phyloP scores from a whole-genome alignment of 139 green algal genomes.

The Marvania coccoides region DNA sequence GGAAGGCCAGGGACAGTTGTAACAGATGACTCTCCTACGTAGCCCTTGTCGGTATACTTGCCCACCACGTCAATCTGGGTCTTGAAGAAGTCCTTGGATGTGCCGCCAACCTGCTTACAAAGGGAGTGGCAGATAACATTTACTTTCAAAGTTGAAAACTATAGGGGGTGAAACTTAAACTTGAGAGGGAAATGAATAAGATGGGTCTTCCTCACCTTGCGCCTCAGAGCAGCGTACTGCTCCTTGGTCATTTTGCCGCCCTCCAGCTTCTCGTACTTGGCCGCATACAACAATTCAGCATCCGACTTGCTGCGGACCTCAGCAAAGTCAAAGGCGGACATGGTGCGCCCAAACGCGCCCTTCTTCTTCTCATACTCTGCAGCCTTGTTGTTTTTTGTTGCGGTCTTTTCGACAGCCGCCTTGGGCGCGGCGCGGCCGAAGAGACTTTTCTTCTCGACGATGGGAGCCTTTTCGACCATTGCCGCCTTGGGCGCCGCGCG shows the following conservation, averaged over 20 bases:
- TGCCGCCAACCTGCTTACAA: neutral
- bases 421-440: neutral
- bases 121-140: neutral
- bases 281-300: constrained; percentile 61
- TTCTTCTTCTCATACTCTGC: neutral
- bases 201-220: constrained; percentile 34
- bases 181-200: neutral
- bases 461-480: too few species aligned
- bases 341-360: neutral
- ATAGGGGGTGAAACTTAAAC: too few species aligned
- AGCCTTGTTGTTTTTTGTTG: constrained; percentile 16
- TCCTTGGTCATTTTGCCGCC: constrained; percentile 47
- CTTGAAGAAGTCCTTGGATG: constrained; percentile 56
- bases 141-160: too few species aligned
- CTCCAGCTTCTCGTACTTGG: constrained; percentile 46
- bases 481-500: neutral
- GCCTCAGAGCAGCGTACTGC: constrained; percentile 43
- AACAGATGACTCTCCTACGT: constrained; percentile 19
- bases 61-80: constrained; percentile 49
- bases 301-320: constrained; percentile 40
- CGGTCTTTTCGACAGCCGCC: neutral
- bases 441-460: too few species aligned
- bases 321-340: constrained; percentile 51
- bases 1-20: constrained; percentile 45
- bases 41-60: constrained; percentile 49